phyloP scores from a whole-genome alignment of 2,329 filamentous ascomycete species.

The Nothophoma quercina region DNA sequence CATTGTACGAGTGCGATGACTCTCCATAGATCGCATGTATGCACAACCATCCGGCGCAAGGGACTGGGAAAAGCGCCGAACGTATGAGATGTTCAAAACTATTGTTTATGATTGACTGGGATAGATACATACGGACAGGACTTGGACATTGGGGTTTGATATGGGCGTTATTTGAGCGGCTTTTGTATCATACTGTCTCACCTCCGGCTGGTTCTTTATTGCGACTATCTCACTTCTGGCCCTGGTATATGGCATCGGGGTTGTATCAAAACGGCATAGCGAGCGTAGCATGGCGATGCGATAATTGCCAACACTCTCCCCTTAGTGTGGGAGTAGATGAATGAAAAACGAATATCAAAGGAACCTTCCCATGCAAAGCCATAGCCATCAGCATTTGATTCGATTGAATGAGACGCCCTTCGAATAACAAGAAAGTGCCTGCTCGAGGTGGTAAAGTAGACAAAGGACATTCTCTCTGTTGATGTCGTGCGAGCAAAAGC shows the following conservation, averaged over 20 bases:
- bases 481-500: too few species aligned
- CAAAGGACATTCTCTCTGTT: too few species aligned
- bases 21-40: constrained; percentile 2
- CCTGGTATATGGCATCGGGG: not conserved
- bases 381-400: too few species aligned
- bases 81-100: not conserved
- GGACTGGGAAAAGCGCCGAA: not conserved
- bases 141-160: not conserved
- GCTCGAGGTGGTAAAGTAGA: too few species aligned
- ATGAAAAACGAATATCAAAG: too few species aligned
- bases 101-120: constrained; percentile 10
- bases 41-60: not conserved
- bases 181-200: constrained; percentile 13
- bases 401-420: too few species aligned
- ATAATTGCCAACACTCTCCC: constrained; percentile 16
- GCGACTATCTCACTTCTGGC: constrained; percentile 10
- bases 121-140: constrained; percentile 8
- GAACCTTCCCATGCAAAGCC: too few species aligned
- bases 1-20: constrained; percentile 20
- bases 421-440: too few species aligned
- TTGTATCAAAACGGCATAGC: constrained; percentile 20
- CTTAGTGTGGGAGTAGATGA: constrained; percentile 10
- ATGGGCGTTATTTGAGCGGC: constrained; percentile 8
- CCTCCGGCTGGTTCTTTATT: constrained; percentile 6
- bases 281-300: constrained; percentile 10